Evolutionary conservation across 2,329 filamentous ascomycete genomes (phyloP).

Genomic region (Paramyrothecium sp.): DNA sequence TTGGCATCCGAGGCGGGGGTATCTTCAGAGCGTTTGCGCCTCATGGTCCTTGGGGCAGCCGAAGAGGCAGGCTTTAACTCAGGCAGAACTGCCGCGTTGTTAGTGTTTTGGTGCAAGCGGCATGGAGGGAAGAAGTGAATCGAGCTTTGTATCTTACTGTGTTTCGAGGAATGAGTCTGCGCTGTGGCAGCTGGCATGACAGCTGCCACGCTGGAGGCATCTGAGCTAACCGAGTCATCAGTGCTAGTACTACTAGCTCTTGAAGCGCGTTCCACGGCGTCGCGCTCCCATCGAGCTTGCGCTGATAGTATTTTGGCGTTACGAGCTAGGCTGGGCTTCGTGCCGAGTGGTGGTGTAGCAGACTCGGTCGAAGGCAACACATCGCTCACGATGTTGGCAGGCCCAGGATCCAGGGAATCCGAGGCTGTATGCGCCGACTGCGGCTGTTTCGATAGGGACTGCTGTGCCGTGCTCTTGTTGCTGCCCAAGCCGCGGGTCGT

Average conservation of each 20-base stretch:
- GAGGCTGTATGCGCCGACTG: background rate
- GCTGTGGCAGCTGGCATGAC: background rate
- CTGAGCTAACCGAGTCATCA: background rate
- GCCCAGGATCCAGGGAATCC: constrained; percentile 5
- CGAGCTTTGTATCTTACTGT: background rate
- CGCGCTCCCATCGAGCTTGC: constrained; percentile 27
- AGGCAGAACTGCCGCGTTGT: background rate
- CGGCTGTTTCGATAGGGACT: background rate
- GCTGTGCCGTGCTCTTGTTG: background rate
- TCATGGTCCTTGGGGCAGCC: background rate
- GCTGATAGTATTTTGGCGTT: constrained; percentile 22
- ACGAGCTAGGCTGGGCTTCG: constrained; percentile 6
- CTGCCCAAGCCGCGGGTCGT: background rate
- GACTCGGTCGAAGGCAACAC: constrained; percentile 1
- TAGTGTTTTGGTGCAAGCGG: background rate
- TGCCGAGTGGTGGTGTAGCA: background rate
- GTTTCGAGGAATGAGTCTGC: background rate
- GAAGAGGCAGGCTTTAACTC: background rate
- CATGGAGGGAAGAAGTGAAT: no score
- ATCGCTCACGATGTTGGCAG: constrained; percentile 21
- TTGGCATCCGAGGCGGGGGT: background rate
- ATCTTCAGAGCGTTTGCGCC: background rate
- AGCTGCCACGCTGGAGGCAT: background rate
- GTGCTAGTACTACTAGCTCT: background rate
- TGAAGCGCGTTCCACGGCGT: background rate